A percentile compares a stretch with the other conserved stretches of the same genome.
These are phyloP conservation scores for Pulchroboletus neoregius DNA, from an alignment of 1,284 basidiomycete species.

Conservation along the genomic window DNA sequence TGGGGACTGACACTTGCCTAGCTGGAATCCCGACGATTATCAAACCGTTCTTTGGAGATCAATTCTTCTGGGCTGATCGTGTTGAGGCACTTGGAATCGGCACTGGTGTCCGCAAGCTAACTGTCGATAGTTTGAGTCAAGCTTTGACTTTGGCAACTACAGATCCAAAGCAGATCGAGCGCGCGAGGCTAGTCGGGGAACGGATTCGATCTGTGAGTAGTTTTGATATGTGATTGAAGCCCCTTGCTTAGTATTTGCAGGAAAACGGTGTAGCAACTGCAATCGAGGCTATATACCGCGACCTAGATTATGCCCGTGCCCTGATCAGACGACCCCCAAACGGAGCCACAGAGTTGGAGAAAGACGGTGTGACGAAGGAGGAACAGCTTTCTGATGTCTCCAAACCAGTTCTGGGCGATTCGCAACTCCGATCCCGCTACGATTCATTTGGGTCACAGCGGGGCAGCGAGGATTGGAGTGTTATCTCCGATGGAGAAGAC, in stretches of 20 bases:
- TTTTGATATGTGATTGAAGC: not conserved
- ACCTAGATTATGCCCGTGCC: constrained; percentile 83
- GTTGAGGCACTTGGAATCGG: constrained; percentile 93
- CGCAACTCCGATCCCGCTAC: constrained; percentile 46
- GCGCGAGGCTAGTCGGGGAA: constrained; percentile 80
- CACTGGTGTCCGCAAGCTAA: constrained; percentile 79
- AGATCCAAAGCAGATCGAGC: constrained; percentile 81
- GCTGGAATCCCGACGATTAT: constrained; percentile 95
- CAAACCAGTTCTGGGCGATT: constrained; percentile 28
- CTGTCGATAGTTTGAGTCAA: constrained; percentile 69
- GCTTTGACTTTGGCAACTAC: constrained; percentile 82
- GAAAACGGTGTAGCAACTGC: constrained; percentile 88
- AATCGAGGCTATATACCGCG: constrained; percentile 89
- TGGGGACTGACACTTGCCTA: constrained; percentile 30
- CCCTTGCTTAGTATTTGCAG: constrained; percentile 38
- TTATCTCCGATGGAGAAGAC: constrained; percentile 72
- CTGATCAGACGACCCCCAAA: constrained; percentile 60
- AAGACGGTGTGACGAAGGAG: constrained; percentile 46
- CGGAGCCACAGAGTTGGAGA: constrained; percentile 37
- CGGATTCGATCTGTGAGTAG: constrained; percentile 70
- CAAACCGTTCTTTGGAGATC: constrained; percentile 96
- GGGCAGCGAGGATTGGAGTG: constrained; percentile 77
- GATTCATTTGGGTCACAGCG: constrained; percentile 55
- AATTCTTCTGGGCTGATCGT: constrained; percentile 95
- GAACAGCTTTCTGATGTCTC: constrained; percentile 27